Evolutionary conservation across 2,329 filamentous ascomycete species (phyloP).

Genomic region (Paraphaeosphaeria minitans): DNA sequence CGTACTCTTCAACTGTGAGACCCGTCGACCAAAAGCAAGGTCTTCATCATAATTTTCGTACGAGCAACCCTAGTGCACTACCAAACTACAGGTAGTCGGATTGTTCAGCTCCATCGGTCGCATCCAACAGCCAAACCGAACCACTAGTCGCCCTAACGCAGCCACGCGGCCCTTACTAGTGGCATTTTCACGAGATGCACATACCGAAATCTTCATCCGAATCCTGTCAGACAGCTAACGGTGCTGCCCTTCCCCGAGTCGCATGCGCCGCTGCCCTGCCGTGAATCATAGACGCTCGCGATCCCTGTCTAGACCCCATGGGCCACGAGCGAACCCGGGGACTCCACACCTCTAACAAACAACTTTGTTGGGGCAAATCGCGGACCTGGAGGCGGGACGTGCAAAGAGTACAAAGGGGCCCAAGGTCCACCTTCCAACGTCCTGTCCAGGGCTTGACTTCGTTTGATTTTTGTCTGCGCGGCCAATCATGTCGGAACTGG

Average conservation of each 20-base stretch:
- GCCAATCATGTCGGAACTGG: slow-evolving; percentile 14
- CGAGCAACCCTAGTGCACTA: background rate
- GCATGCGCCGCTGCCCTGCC: background rate
- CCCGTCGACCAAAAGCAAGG: too few species aligned
- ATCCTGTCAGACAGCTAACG: background rate
- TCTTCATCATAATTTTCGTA: background rate
- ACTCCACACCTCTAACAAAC: slow-evolving; percentile 21
- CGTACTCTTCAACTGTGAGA: too few species aligned
- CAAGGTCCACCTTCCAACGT: slow-evolving; percentile 1
- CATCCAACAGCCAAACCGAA: background rate
- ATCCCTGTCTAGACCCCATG: slow-evolving; percentile 19
- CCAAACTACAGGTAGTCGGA: background rate
- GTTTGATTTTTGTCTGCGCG: background rate
- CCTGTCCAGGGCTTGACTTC: background rate
- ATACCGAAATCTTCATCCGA: slow-evolving; percentile 5
- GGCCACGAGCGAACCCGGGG: slow-evolving; percentile 20
- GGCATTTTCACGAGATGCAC: background rate
- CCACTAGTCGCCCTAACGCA: background rate
- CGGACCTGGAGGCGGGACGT: slow-evolving; percentile 1
- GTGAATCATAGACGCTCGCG: slow-evolving; percentile 10
- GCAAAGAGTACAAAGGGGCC: slow-evolving; percentile 19
- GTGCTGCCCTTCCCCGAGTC: background rate
- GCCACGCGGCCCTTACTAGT: background rate
- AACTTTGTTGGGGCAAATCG: slow-evolving; percentile 8
- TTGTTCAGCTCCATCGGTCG: background rate